Base-by-base conservation (phyloP, 495 filamentous ascomycete genomes). In the Astrothelium macrocarpum region DNA sequence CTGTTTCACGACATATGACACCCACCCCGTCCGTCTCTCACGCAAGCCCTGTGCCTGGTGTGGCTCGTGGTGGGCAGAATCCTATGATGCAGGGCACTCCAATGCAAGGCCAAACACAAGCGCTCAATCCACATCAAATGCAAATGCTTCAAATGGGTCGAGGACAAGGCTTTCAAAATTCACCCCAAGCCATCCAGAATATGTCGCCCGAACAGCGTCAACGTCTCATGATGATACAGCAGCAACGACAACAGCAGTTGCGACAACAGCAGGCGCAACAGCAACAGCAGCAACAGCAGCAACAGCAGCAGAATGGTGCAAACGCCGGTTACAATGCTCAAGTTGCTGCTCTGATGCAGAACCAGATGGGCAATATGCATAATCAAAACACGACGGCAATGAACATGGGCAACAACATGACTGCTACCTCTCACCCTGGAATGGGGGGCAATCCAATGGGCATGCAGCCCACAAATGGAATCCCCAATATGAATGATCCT, bases 21-120 rank as follows among this genome's bases (percentile, higher is more conserved):
- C 73, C 73, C 20, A 73, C 73, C 29, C 76, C 76, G 20, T 70
- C 71, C 7, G 67, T 73, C 53, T 66, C 53, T 29, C 73, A 75
- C 32, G 64, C 70, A 23, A 73, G 72, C 32, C 75, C 74, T 1
- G 62, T 63, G 1, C 84, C 87, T 0, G 83, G 87, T 20, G 85
- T 85, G 71, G 84, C 86, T 64, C 83, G 85, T 36, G 82, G 83
- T 29, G 88, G 87, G 26, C 85, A 87, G 10, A 28, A 49, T 26
- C 59, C 56, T 0, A 28, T 32, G 1, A 67, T 71, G 58, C 68
- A 53, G 71, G 72, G 69, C 45, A 58, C 66, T 36, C 71, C 71
- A 4, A 66, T 71, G 59, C 46, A 39, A 64, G 63, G 59, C 26
- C 61, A n/a, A 34, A 63, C 20, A 60, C 64, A 39, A 31, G 26